Evolutionary conservation across 1,284 basidiomycete species (phyloP), one percentile per base, ranked within the genome.

Genomic region (Sanghuangporus baumii): DNA sequence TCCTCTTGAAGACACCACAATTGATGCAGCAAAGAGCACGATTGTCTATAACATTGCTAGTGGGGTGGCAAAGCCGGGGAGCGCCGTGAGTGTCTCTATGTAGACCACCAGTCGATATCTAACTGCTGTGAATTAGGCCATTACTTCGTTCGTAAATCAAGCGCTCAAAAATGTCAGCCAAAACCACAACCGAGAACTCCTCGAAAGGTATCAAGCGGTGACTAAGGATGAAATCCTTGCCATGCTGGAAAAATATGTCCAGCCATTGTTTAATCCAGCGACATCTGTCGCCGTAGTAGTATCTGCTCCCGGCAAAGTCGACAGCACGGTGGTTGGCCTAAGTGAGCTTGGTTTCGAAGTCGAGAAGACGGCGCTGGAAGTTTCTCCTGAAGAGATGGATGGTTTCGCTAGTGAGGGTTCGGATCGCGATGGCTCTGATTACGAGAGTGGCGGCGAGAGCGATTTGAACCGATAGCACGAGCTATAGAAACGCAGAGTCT

Each of bases 21-120:
- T 99, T 18, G 96, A 98, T 69, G 91, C 93, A 0, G 94, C 96
- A 3, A 96, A 97, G 78, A 93, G 91, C 63, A 92, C 87, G 59
- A 87, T 98, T 68, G 94, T 96, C 8, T 98, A 88, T 72, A 80
- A 81, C 20, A 89, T 94, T 6, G 87, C 96, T 0, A 86, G 87
- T 69, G 80, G 82, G 54, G 91, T 96, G 36, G 89, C 94, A 31
- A 97, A 94, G 1, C 87, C 93, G 37, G 84, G 86, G 18, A 82
- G 87, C 66, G 95, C 96, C 41, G 96, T 96, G 72, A 72, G 83
- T 75, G 18, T 34, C 36, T 46, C 16, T 20, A n/a, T 55, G 4
- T 40, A 14, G 8, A 43, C 31, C 3, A 23, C 36, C 58, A 23
- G 12, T 47, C 26, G 34, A 12, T 20, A 37, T 34, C 31, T 55